Evolutionary conservation across 352 stramenopile species (phyloP), one percentile per base, ranked within the genome.

Genomic region (Pythium folliculosum): DNA sequence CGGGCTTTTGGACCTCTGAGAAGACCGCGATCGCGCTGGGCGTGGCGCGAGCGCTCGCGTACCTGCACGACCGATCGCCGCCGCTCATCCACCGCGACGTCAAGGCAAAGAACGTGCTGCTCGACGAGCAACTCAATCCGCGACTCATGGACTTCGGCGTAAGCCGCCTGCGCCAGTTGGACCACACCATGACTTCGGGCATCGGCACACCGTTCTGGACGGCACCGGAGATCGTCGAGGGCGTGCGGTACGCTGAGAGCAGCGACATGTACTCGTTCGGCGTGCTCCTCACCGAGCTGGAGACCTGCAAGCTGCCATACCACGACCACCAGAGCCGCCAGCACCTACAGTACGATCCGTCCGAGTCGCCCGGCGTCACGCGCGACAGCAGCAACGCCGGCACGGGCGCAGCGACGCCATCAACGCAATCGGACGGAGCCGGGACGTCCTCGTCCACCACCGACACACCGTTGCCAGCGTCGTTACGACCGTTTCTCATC

Each of bases 111-210:
- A 70, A 70, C 16, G 64, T 70, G 48, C 49, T 71, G 21, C 38
- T 71, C 14, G 70, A 77, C 43, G 71, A 66, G 30, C 30, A 57
- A 19, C 65, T 81, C 5, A 58, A 69, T 22, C 66, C 75, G 10
- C 79, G 80, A 43, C 49, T 86, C 9, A 77, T 82, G 47, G 78
- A 86, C 65, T 84, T 86, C 45, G 78, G 78, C 3, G 63, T 77
- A 2, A 65, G 64, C 23, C 23, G 38, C 2, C 38, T 22, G 14
- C 56, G 56, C 3, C 25, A 68, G 60, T 3, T 59, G 43, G 56
- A 77, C 38, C 5, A 27, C 0, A 71, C 65, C 0, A 66, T 71
- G 57, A 71, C 65, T 0, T 35, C 50, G 19, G 65, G 65, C 19
- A 60, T 71, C 52, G 65, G 65, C 21, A 67, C 65, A 5, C 44